Base-by-base conservation (phyloP, 1,139 yeast species). In the Taphrina betulina region DNA sequence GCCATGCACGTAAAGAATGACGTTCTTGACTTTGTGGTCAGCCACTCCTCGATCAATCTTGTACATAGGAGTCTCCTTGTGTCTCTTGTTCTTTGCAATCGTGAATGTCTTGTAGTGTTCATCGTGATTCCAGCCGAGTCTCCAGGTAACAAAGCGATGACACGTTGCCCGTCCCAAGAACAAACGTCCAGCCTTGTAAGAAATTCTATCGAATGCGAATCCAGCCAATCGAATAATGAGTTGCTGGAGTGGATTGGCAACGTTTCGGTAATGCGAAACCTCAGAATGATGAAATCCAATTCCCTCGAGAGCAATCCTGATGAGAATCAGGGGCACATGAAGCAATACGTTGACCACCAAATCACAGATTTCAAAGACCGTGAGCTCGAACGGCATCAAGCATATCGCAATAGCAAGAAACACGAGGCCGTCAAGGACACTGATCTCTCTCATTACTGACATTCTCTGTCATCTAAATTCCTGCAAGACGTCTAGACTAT, bases 1-100 rank as follows among this genome's bases (percentile, higher is more conserved):
- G 14, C 45, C 45, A 17, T 41, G 45, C 10, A 41, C 26, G 17
- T 41, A 41, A 2, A 41, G 45, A 7, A 41, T 26, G 14, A 41
- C 35, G 24, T 41, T 24, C 8, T 41, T 26, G 2, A 16, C 35
- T 26, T 17, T 8, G 8, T 17, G 5, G 2, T n/a, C 3, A 5
- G 45, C 4, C 14, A 10, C 26, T 5, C 23, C 22, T 5, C 35
- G 10, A 10, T 41, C 45, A 22, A 41, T 26, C 14, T 19, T 10
- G 23, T 41, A 41, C 7, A 28, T 23, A 22, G 17, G 35, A 16
- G 28, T 23, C 8, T n/a, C 8, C 3, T 14, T 17, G 12, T 41
- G 35, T 2, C 16, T 8, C 22, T 26, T 41, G 17, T 5, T 16
- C 22, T 7, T 22, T 5, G 8, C 35, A 8, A 41, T 24, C 10